Evolutionary conservation across 345 rosid species (phyloP), one percentile per base, ranked within the genome.

Genomic region (Arabidopsis arenosa): DNA sequence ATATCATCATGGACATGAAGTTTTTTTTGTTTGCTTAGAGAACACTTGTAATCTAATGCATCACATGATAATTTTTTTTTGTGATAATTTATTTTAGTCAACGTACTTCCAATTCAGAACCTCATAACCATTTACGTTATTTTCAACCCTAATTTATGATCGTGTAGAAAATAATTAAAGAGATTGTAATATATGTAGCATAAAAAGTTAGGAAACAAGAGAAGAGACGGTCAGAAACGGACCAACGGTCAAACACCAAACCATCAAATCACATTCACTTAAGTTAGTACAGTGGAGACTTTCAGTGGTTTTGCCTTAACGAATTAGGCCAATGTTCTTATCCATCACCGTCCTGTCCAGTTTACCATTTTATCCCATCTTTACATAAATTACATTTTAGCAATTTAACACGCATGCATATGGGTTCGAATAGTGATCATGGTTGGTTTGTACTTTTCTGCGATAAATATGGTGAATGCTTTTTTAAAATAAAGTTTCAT

Each of bases 261-360:
- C 77, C 73, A 78, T 78, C 81, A 78, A 78, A 78, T 78, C 81
- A 78, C 37, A 51, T 26, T 78, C 49, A 78, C 73, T 26, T 66
- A 41, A 36, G 61, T 30, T 55, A 30, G 68, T 43, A 69, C 66
- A 53, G 35, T 69, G 44, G 53, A 30, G 75, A 54, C 71, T 54
- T 76, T 60, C 26, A 32, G 48, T 75, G 74, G 74, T 8, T 14
- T 75, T 58, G 63, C 66, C 66, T 63, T 61, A 77, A 67, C 80
- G 75, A 76, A 76, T 66, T 70, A 77, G 78, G 78, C 59, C 64
- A 56, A 59, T 79, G 75, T 63, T 32, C 73, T 66, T 75, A 74
- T 71, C 73, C 68, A 52, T 66, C 74, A 59, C 35, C 26, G 14
- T 55, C 63, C 60, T 63, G 48, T 62, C 73, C 54, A 79, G 4